Base-by-base conservation (phyloP, 495 filamentous ascomycete species). In the Lophium mytilinum region DNA sequence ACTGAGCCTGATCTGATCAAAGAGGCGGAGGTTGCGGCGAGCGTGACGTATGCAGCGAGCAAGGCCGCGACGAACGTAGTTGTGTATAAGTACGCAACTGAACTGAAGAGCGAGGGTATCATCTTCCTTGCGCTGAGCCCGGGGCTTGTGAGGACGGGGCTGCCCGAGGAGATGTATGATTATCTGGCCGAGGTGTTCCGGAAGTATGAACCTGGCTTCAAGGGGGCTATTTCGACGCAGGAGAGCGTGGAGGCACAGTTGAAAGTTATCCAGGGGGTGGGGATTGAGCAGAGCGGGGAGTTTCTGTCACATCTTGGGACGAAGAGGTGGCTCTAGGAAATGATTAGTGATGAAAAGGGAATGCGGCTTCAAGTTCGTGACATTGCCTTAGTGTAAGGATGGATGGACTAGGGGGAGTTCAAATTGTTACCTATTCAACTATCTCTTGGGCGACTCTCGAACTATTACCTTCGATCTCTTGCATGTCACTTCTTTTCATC, bases 31-130 rank as follows among this genome's bases (percentile, higher is more conserved):
- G 35, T 66, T n/a, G 15, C 51, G 17, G 45, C 52, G 9, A 48
- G 34, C 11, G 55, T 59, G 1, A 57, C 62, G 1, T 69, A 69
- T 50, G 21, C 53, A 19, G 50, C 62, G 21, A 50, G 37, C 55
- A 69, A 69, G 53, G 60, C 65, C 12, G 65, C 54, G 1, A 47
- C 56, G 21, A 69, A 69, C 40, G 47, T 52, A 10, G n/a, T 67
- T 0, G 53, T 64, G 1, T 57, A 60, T 4, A 69, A 69, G 53
- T 69, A 61, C 37, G 55, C 59, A 0, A 37, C 50, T 17, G 63
- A 63, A 52, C 14, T 54, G 35, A 51, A 58, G 35, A 42, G 15
- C 19, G 50, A 65, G 30, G 60, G 60, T 4, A 57, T 69, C 45
- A 34, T 52, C 0, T 62, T 66, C 50, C 19, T 67, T 15, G 36